Conservation (phyloP, 805 yeast species). For the Lipomyces kockii region DNA sequence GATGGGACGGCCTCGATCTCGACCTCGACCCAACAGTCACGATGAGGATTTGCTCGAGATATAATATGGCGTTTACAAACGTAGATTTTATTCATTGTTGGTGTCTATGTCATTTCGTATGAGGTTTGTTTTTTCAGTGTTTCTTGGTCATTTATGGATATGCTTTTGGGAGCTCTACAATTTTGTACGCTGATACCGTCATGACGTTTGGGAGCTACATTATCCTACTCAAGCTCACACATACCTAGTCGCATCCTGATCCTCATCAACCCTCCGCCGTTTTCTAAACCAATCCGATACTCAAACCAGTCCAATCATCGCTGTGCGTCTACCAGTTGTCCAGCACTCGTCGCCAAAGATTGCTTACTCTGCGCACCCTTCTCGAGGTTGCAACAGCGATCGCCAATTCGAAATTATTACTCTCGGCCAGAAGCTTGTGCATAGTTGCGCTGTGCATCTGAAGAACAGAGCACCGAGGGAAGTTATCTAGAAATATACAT, state of each 20-base stretch:
- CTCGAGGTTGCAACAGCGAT: conserved; percentile 58
- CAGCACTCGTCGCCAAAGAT: conserved; percentile 62
- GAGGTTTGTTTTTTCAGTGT: not conserved
- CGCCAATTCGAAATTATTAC: conserved; percentile 63
- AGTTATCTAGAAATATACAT: conserved; percentile 52
- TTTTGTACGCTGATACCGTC: too few species aligned
- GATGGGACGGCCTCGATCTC: not conserved
- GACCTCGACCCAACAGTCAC: not conserved
- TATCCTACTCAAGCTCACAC: too few species aligned
- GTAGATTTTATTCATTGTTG: not conserved
- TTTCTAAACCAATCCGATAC: conserved; percentile 20
- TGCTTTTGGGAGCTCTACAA: not conserved
- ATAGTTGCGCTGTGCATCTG: conserved; percentile 47
- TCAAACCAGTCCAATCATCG: too few species aligned
- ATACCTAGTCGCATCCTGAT: too few species aligned
- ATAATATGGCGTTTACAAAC: not conserved
- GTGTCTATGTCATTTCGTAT: too few species aligned
- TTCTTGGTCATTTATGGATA: not conserved
- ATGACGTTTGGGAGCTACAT: too few species aligned
- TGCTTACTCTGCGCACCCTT: conserved; percentile 56
- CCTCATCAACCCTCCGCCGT: not conserved
- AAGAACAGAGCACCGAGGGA: conserved; percentile 53
- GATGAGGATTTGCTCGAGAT: not conserved
- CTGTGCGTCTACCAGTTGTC: conserved; percentile 63
- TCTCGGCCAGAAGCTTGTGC: conserved; percentile 60